Percentiles rank a stretch among this genome's conserved stretches.
These are phyloP conservation scores for Lactifluus hygrophoroides DNA, from an alignment of 768 basidiomycete genomes.

Conservation along the genomic window DNA sequence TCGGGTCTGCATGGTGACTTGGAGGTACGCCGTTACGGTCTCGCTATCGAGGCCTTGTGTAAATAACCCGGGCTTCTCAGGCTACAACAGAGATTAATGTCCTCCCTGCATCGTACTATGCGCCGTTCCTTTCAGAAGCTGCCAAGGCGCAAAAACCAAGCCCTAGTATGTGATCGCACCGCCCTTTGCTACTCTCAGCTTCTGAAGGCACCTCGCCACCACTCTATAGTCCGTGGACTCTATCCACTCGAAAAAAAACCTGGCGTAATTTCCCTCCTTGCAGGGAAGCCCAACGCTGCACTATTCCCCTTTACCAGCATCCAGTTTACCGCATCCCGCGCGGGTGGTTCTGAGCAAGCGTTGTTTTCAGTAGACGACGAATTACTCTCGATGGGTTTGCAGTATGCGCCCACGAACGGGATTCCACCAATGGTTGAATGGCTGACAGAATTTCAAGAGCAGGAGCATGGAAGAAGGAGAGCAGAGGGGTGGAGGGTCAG, in stretches of 20 bases:
- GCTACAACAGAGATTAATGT: conserved; percentile 4
- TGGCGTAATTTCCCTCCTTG: conserved; percentile 72
- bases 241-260: conserved; percentile 72
- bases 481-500: conserved; percentile 62
- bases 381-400: conserved; percentile 61
- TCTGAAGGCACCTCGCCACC: not conserved
- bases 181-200: not conserved
- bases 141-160: conserved; percentile 53
- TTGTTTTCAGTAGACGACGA: conserved; percentile 45
- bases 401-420: conserved; percentile 71
- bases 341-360: conserved; percentile 40
- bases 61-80: not conserved
- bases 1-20: not conserved
- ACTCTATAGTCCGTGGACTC: conserved; percentile 46
- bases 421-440: conserved; percentile 55
- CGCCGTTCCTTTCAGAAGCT: conserved; percentile 47
- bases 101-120: conserved; percentile 49
- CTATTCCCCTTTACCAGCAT: conserved; percentile 88
- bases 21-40: not conserved
- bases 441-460: conserved; percentile 63
- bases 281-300: conserved; percentile 85
- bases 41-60: not conserved
- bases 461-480: conserved; percentile 51
- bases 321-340: conserved; percentile 47
- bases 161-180: conserved; percentile 37